phyloP scores from a whole-genome alignment of 257 asterid genomes.

The Plantago ovata region DNA sequence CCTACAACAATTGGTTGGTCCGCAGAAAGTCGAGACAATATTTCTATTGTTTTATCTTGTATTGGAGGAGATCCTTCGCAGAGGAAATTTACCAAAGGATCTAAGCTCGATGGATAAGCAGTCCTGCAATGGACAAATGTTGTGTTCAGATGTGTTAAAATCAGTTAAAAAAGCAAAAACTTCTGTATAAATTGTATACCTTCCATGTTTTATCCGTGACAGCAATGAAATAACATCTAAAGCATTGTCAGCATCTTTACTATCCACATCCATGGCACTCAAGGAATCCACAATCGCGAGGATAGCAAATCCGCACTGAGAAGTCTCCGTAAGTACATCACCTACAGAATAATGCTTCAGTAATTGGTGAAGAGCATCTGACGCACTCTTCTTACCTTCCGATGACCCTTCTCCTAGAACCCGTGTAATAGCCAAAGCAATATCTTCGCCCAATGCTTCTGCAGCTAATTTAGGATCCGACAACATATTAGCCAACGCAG shows the following conservation, averaged over 20 bases:
- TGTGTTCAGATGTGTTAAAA: background rate
- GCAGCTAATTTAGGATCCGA: slow-evolving; percentile 69
- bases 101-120: slow-evolving; percentile 48
- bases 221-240: slow-evolving; percentile 56
- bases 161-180: background rate
- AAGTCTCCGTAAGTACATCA: slow-evolving; percentile 60
- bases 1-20: slow-evolving; percentile 61
- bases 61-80: slow-evolving; percentile 57
- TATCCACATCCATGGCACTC: slow-evolving; percentile 56
- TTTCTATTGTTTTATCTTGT: slow-evolving; percentile 70
- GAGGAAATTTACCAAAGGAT: slow-evolving; percentile 58
- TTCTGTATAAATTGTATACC: slow-evolving; percentile 31
- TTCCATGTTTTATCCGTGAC: slow-evolving; percentile 51
- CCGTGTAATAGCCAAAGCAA: slow-evolving; percentile 68
- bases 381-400: slow-evolving; percentile 69
- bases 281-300: slow-evolving; percentile 66
- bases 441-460: slow-evolving; percentile 79
- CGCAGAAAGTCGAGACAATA: slow-evolving; percentile 67
- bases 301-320: slow-evolving; percentile 59
- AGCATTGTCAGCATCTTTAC: slow-evolving; percentile 52
- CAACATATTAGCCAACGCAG: slow-evolving; percentile 71
- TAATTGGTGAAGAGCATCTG: slow-evolving; percentile 76
- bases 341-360: slow-evolving; percentile 63
- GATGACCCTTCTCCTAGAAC: slow-evolving; percentile 67
- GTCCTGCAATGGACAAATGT: background rate